Base-by-base conservation (phyloP, 495 filamentous ascomycete species). In the Chaetomium cochliodes region DNA sequence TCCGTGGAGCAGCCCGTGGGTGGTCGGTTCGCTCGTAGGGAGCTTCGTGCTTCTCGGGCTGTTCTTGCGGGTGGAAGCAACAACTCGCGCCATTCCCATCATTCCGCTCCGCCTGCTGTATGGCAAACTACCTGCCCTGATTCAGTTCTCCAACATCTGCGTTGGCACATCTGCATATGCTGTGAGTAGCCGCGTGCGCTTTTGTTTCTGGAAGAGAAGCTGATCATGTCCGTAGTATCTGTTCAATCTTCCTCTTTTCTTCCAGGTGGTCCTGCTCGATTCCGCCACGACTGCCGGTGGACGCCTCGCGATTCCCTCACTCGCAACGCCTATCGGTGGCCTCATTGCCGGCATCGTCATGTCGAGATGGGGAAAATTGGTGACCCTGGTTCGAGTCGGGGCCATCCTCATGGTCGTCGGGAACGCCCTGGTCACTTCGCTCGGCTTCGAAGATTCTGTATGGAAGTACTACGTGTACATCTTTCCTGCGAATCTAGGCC, bases 391-490 rank as follows among this genome's bases (percentile, higher is more conserved):
- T 7, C 81, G 84, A 0, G 60, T 73, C 0, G 86, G 86, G 6
- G 82, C 85, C 5, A 64, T 80, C 0, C 70, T 88, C 15, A 88
- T 89, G 86, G 80, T 78, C 0, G 55, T 88, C 30, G 87, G 86
- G 2, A 88, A 88, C 46, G 65, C 74, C 0, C 70, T 88, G 12
- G 80, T 88, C 2, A 82, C 81, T 26, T 75, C 81, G 0, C 73
- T 88, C 5, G 74, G 73, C 2, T 88, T 88, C 62, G 71, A 84
- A 30, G 86, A 88, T 68, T 75, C 82, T 5, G 62, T 67, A 1
- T 89, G 87, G 86, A 88, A 88, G 65, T 87, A 88, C 64, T 78
- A 84, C 42, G 78, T 82, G 12, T 88, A 84, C 66, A 81, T 88
- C 20, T 83, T 89, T 54, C 87, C 87, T 0, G 84, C 85, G 20